Evolutionary conservation across 1,284 basidiomycete genomes (phyloP).

Genomic region (Leccinum glutinopallens): DNA sequence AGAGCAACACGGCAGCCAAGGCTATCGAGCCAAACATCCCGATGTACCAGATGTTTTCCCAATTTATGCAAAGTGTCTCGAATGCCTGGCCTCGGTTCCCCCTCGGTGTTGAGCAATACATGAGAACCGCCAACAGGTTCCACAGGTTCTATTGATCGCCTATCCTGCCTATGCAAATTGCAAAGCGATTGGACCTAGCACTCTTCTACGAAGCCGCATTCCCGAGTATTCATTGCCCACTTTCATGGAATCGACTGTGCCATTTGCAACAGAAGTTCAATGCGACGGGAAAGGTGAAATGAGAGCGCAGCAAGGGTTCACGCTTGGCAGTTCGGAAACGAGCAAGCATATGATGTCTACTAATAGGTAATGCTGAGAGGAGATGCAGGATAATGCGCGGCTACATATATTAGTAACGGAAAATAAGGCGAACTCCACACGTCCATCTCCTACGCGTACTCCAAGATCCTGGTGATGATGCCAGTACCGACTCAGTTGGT

Average conservation of each 20-base stretch:
- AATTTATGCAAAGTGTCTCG: constrained; percentile 38
- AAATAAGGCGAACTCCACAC: constrained; percentile 20
- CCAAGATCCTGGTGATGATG: constrained; percentile 83
- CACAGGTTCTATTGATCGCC: neutral
- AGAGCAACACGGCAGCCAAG: constrained; percentile 74
- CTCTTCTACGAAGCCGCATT: too few species aligned
- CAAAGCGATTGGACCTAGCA: neutral
- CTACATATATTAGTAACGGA: constrained; percentile 31
- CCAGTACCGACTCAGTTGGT: constrained; percentile 78
- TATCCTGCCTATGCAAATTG: neutral
- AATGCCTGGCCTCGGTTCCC: constrained; percentile 20
- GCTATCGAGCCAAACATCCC: constrained; percentile 92
- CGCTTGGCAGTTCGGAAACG: neutral
- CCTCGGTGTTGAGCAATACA: neutral
- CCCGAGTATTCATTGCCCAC: too few species aligned
- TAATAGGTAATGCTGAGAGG: constrained; percentile 26
- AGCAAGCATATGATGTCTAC: constrained; percentile 9
- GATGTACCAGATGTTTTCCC: constrained; percentile 87
- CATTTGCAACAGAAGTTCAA: neutral
- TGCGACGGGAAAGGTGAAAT: neutral
- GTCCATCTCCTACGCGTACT: constrained; percentile 35
- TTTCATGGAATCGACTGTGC: too few species aligned
- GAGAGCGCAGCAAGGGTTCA: neutral
- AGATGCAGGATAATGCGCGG: constrained; percentile 23
- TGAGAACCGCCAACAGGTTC: too few species aligned